Base-by-base conservation (phyloP, 2,329 filamentous ascomycete species). In the Xylariomycetidae sp. region DNA sequence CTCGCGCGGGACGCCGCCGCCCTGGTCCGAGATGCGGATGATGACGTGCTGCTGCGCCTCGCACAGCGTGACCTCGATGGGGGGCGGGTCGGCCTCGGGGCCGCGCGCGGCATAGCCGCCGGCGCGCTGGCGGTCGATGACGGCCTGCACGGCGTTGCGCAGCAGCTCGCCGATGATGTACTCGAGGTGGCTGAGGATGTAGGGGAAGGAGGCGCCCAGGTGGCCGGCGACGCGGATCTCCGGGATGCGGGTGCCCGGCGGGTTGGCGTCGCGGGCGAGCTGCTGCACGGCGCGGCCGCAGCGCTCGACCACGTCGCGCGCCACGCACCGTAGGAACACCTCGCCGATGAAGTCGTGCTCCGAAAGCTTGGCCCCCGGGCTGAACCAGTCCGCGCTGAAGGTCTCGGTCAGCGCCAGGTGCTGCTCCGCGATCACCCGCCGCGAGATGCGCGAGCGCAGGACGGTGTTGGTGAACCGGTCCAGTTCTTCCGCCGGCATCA, bases 381-480 rank as follows among this genome's bases (percentile, higher is more conserved):
- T 90, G 65, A 95, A 89, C 77, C 85, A 89, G 2, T 85, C 82
- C 0, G 85, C 85, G 58, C 92, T 82, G 65, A 89, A 96, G 2
- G 89, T 95, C 48, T 96, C 89, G 4, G 89, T 95, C 13, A 98
- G 73, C 8, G 92, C 88, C 23, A 98, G 77, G 55, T 98, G 92
- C 53, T 98, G 92, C 61, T 98, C 92, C 20, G 92, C 92, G 54
- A 98, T 98, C 46, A 96, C 92, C 42, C 93, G 79, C 39, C 92
- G 81, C 27, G 89, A 95, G 48, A 98, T 98, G 39, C 92, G 78
- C 85, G 90, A 92, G 68, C 86, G 76, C 34, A 98, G 65, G 42
- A 96, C 80, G 1, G 85, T 92, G 49, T 90, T 95, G 85, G 96
- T 95, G 55, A 98, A 95, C 32, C 78, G 79, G 61, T 98, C 92